Evolutionary conservation across 179 eudicot species (phyloP).

Genomic region (Actinidia arguta): DNA sequence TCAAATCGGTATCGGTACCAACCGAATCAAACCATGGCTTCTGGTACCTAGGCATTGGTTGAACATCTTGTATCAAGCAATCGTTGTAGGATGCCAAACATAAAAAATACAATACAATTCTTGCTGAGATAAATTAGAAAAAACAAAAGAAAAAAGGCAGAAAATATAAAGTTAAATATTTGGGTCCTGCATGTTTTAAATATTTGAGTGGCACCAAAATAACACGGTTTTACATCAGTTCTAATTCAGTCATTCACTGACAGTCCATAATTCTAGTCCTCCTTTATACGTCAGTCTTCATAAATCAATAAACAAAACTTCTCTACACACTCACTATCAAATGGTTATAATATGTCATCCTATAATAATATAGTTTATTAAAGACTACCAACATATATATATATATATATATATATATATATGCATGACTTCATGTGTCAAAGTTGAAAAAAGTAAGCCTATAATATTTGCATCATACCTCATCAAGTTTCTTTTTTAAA

Average conservation of each 20-base stretch:
- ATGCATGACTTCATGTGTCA: not conserved
- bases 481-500: constrained; percentile 48
- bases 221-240: not conserved
- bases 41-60: too few species aligned
- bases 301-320: not conserved
- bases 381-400: too few species aligned
- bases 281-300: too few species aligned
- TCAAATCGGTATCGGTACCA: too few species aligned
- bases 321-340: not conserved
- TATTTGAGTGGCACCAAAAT: not conserved
- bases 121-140: not conserved
- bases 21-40: too few species aligned
- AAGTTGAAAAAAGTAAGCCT: not conserved
- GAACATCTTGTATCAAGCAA: constrained; percentile 8
- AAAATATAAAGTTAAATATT: not conserved
- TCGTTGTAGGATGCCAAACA: not conserved
- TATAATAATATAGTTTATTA: not conserved
- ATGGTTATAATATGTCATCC: not conserved
- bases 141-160: not conserved
- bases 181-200: not conserved
- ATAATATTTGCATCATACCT: constrained; percentile 48
- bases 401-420: not conserved
- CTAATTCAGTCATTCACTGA: not conserved
- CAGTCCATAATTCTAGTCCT: not conserved
- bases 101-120: not conserved